Evolutionary conservation across 2,329 filamentous ascomycete species (phyloP).

Genomic region (Exophiala lecanii-corni): DNA sequence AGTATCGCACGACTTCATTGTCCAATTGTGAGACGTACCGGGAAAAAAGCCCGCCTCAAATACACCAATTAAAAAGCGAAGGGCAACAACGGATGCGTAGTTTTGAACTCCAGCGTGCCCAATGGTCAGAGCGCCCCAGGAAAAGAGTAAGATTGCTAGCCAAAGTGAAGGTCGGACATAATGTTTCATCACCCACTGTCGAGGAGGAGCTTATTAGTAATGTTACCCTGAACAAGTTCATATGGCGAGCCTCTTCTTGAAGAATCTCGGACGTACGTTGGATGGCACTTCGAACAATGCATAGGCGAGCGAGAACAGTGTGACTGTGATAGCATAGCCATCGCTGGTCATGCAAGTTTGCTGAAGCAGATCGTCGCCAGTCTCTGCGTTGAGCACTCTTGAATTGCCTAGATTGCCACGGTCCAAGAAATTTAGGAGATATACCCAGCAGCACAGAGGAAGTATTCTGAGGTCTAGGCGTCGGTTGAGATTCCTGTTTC

Average conservation of each 20-base stretch:
- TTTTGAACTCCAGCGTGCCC: slow-evolving; percentile 43
- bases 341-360: slow-evolving; percentile 58
- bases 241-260: too few relatives aligned
- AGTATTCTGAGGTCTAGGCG: slow-evolving; percentile 55
- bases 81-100: slow-evolving; percentile 41
- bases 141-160: slow-evolving; percentile 48
- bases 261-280: slow-evolving; percentile 31
- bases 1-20: too few relatives aligned
- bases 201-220: too few relatives aligned
- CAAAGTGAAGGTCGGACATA: slow-evolving; percentile 32
- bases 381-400: slow-evolving; percentile 59
- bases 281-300: slow-evolving; percentile 48
- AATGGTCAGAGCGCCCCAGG: slow-evolving; percentile 47
- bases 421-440: slow-evolving; percentile 65
- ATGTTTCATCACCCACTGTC: slow-evolving; percentile 37
- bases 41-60: slow-evolving; percentile 51
- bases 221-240: too few relatives aligned
- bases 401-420: slow-evolving; percentile 65
- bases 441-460: slow-evolving; percentile 60
- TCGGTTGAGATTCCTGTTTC: slow-evolving; percentile 16
- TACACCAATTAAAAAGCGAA: slow-evolving; percentile 47
- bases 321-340: slow-evolving; percentile 54
- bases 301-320: slow-evolving; percentile 47
- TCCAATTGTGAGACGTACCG: slow-evolving; percentile 15
- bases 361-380: slow-evolving; percentile 57